Percentiles rank a stretch among this genome's conserved stretches.
Evolutionary conservation across 495 filamentous ascomycete species (phyloP).

Genomic region (Venustampulla echinocandica): DNA sequence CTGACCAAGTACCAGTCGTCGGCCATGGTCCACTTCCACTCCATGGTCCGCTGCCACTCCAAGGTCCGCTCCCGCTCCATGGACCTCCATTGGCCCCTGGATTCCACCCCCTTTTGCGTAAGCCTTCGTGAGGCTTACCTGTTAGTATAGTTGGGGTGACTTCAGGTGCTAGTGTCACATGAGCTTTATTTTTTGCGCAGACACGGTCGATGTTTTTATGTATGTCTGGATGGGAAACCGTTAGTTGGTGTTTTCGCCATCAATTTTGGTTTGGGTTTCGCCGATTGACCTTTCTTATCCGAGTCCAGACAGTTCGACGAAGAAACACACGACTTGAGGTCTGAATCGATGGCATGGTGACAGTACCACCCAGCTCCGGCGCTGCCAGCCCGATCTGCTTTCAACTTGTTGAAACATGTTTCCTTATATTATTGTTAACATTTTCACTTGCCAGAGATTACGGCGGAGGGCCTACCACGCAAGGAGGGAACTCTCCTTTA

Average conservation of each 20-base stretch:
- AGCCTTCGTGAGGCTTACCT: too few relatives aligned
- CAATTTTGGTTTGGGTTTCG: neutral
- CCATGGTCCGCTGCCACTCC: neutral
- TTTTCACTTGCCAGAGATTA: too few relatives aligned
- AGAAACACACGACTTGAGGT: neutral
- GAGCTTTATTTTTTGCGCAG: neutral
- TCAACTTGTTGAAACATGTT: too few relatives aligned
- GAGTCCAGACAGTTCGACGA: neutral
- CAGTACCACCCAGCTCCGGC: too few relatives aligned
- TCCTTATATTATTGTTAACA: too few relatives aligned
- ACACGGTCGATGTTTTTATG: neutral
- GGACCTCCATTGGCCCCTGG: neutral
- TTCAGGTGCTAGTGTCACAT: neutral
- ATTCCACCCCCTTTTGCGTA: too few relatives aligned
- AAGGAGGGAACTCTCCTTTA: too few relatives aligned
- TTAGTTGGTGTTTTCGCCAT: too few relatives aligned
- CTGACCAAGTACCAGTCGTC: neutral
- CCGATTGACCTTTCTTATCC: neutral
- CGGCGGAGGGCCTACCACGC: too few relatives aligned
- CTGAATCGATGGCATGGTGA: too few relatives aligned
- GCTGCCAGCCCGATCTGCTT: too few relatives aligned
- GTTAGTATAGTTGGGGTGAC: neutral
- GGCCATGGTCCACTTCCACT: neutral
- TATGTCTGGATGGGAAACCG: neutral
- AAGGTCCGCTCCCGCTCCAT: neutral